Evolutionary conservation across 306 rosid species (phyloP), one percentile per base, ranked within the genome.

Genomic region (Prunus fruticosa): DNA sequence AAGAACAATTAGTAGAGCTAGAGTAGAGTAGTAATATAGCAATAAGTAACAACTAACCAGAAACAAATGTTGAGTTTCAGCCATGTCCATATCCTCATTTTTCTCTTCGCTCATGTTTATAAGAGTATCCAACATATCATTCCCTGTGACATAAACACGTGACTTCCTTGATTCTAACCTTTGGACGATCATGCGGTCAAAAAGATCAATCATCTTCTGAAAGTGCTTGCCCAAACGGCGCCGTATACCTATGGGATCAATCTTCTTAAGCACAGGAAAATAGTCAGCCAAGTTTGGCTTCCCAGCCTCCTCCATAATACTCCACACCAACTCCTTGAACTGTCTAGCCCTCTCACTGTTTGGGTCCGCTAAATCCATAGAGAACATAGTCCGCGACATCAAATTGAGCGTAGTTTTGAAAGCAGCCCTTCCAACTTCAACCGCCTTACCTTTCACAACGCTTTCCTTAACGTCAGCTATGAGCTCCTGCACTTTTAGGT

Each of bases 381-480:
- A 86, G 54, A 81, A 86, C 2, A 85, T 8, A 0, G 88, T 83
- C 62, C 84, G 85, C 0, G 91, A 91, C 14, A 88, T 8, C 82
- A 84, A 4, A 28, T 86, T 87, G 2, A 87, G 75, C 0, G 87
- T 57, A 0, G 88, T 82, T 34, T 25, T 76, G 76, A 86, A 91
- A 68, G 81, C 90, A 0, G 79, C 64, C 56, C 70, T 81, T 12
- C 84, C 93, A 5, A 91, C 67, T 43, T 91, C 78, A 8, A 91
- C 74, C 0, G 74, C 76, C 52, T 84, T 76, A 5, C 83, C 86
- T 0, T 6, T 53, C 11, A 19, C 14, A 14, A 81, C 28, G 49
- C 83, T 69, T 6, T 34, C 18, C 1, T 34, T 25, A 22, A 82
- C 38, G 4, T 80, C 79, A 1, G n/a, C 28, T 22, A 41, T 32